phyloP scores from a whole-genome alignment of 805 yeast species.

The Wickerhamomyces xylosicus region DNA sequence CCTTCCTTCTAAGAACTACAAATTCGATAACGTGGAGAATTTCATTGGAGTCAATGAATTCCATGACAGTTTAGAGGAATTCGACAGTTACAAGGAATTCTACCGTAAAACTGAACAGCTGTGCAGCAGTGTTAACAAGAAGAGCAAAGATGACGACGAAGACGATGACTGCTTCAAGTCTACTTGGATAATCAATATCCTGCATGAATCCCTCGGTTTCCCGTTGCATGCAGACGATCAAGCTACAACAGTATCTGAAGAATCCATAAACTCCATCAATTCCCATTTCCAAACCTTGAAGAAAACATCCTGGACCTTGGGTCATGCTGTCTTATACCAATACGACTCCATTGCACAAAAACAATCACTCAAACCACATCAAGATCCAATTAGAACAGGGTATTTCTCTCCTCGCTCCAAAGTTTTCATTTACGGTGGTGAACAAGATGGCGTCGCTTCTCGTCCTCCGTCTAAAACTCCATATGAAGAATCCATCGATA shows the following conservation, averaged over 20 bases:
- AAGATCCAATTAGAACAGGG: slow-evolving; percentile 26
- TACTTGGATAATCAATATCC: slow-evolving; percentile 44
- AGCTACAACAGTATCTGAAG: slow-evolving; percentile 8
- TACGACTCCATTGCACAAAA: slow-evolving; percentile 34
- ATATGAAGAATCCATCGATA: slow-evolving; percentile 15
- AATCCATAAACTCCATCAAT: slow-evolving; percentile 9
- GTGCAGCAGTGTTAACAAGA: slow-evolving; percentile 24
- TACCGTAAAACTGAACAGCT: slow-evolving; percentile 32
- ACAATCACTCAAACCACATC: neutral
- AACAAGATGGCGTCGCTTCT: slow-evolving; percentile 25
- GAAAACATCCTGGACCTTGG: slow-evolving; percentile 45
- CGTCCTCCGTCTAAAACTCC: slow-evolving; percentile 33
- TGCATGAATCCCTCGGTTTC: slow-evolving; percentile 53
- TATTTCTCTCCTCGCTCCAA: slow-evolving; percentile 37
- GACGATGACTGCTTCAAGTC: slow-evolving; percentile 47
- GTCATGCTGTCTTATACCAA: slow-evolving; percentile 53
- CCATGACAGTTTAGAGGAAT: slow-evolving; percentile 48
- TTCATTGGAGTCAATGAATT: slow-evolving; percentile 61
- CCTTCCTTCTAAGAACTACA: neutral
- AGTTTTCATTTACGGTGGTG: slow-evolving; percentile 44
- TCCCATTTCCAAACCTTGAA: slow-evolving; percentile 34
- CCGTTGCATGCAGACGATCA: slow-evolving; percentile 37
- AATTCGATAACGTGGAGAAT: slow-evolving; percentile 30
- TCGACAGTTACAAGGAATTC: slow-evolving; percentile 29
- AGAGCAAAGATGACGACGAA: slow-evolving; percentile 18